A percentile compares a stretch with the other conserved stretches of the same genome.
Conservation (phyloP, 129 eudicot species). For the Tanacetum coccineum region DNA sequence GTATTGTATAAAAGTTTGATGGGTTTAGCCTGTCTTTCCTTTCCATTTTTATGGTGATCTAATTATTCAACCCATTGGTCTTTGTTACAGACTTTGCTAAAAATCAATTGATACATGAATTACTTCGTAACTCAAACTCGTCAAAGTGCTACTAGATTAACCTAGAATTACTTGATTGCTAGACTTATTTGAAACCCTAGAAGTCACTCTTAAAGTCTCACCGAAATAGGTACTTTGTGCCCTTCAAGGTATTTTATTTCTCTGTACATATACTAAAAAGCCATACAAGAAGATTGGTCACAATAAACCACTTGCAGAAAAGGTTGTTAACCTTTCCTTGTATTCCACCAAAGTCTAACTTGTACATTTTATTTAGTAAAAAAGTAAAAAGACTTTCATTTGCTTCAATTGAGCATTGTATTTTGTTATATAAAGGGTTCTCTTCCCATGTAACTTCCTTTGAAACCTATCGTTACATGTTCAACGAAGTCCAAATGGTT, state of each 20-base stretch:
- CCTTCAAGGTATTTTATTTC: neutral
- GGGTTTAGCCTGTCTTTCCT: conserved; percentile 17
- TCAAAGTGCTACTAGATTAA: too few species aligned
- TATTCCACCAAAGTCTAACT: neutral
- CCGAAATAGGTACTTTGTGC: too few species aligned
- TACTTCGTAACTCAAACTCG: too few species aligned
- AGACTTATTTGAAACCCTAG: too few species aligned
- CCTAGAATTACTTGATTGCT: too few species aligned
- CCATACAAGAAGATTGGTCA: too few species aligned
- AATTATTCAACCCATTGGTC: neutral
- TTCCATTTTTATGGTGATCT: conserved; percentile 7
- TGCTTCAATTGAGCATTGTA: conserved; percentile 13
- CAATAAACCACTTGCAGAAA: neutral
- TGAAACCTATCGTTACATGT: conserved; percentile 1
- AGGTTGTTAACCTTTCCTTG: conserved; percentile 1
- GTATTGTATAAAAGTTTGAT: conserved; percentile 28
- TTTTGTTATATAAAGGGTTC: conserved; percentile 7
- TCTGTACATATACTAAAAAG: neutral
- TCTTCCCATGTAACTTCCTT: conserved; percentile 7
- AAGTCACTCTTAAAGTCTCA: too few species aligned
- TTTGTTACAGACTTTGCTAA: too few species aligned
- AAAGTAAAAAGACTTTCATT: neutral
- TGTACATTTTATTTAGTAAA: conserved; percentile 2
- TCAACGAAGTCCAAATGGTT: conserved; percentile 10
- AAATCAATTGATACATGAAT: too few species aligned